Percentiles rank a stretch among this genome's conserved stretches.
Conservation (phyloP, 2,329 filamentous ascomycete species). For the Falciphora oryzae region DNA sequence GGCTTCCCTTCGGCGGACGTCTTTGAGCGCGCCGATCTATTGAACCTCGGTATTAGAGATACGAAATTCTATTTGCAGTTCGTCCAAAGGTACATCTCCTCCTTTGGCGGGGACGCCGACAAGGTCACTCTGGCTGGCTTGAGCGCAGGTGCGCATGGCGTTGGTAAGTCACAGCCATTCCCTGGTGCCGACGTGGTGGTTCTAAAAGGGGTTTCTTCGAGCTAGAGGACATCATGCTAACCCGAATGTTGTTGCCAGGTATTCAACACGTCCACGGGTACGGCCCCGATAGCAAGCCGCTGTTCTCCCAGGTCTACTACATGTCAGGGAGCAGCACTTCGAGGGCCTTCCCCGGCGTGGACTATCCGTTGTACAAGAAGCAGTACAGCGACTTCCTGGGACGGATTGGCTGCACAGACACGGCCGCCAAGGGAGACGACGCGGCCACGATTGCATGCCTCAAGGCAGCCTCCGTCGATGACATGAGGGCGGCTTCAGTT, state of each 20-base stretch:
- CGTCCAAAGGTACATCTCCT: slow-evolving; percentile 4
- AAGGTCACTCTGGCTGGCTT: slow-evolving; percentile 3
- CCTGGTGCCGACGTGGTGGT: too few relatives aligned
- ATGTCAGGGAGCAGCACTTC: slow-evolving; percentile 2
- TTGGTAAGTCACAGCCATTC: neutral
- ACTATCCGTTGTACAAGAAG: slow-evolving; percentile 5
- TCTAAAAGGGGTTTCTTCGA: neutral
- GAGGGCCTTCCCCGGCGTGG: slow-evolving; percentile 3
- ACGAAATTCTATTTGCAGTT: neutral
- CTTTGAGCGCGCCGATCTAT: neutral
- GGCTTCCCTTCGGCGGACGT: neutral
- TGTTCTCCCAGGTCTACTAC: slow-evolving; percentile 7
- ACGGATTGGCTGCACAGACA: neutral
- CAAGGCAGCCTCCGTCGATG: neutral
- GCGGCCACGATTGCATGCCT: slow-evolving; percentile 3
- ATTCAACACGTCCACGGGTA: slow-evolving; percentile 6
- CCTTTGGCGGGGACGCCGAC: neutral
- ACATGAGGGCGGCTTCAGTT: slow-evolving; percentile 1
- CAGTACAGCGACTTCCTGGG: slow-evolving; percentile 4
- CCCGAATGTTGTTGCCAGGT: neutral
- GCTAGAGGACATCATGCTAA: neutral
- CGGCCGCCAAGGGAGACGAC: neutral
- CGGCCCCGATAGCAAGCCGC: neutral
- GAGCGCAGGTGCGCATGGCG: slow-evolving; percentile 5
- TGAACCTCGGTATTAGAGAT: slow-evolving; percentile 4